Conservation (phyloP, 208 protist genomes). For the Acanthamoeba sp. region DNA sequence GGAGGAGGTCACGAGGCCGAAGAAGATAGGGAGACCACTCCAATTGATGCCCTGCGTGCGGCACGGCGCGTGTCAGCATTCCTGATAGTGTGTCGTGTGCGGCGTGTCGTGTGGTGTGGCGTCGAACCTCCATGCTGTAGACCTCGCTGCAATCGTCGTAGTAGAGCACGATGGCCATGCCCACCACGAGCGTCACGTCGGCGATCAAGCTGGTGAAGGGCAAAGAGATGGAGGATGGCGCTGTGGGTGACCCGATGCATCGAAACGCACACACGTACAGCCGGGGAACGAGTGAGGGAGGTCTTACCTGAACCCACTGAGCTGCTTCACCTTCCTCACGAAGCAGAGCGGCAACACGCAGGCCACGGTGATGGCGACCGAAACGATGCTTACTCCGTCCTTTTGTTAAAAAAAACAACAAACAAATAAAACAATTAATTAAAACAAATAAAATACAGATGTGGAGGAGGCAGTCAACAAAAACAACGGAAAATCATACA, state of each 20-base stretch:
- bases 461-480: not conserved
- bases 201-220: slow-evolving; percentile 61
- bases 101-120: not conserved
- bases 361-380: not conserved
- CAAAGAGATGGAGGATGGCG: no score
- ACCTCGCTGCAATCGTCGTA: slow-evolving; percentile 48
- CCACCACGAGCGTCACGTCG: slow-evolving; percentile 33
- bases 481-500: no score
- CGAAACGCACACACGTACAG: no score
- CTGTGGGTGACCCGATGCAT: no score
- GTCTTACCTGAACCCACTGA: not conserved
- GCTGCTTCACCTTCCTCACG: slow-evolving; percentile 45
- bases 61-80: not conserved
- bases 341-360: slow-evolving; percentile 50
- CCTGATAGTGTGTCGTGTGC: no score
- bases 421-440: not conserved
- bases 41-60: slow-evolving; percentile 18
- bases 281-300: not conserved
- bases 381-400: slow-evolving; percentile 22
- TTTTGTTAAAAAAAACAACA: not conserved
- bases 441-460: not conserved
- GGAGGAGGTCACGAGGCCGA: slow-evolving; percentile 51
- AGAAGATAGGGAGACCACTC: slow-evolving; percentile 46
- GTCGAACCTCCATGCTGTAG: slow-evolving; percentile 12
- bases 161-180: slow-evolving; percentile 44